Conservation (phyloP, 2,329 filamentous ascomycete species). For the Ophiostoma pallidulum region DNA sequence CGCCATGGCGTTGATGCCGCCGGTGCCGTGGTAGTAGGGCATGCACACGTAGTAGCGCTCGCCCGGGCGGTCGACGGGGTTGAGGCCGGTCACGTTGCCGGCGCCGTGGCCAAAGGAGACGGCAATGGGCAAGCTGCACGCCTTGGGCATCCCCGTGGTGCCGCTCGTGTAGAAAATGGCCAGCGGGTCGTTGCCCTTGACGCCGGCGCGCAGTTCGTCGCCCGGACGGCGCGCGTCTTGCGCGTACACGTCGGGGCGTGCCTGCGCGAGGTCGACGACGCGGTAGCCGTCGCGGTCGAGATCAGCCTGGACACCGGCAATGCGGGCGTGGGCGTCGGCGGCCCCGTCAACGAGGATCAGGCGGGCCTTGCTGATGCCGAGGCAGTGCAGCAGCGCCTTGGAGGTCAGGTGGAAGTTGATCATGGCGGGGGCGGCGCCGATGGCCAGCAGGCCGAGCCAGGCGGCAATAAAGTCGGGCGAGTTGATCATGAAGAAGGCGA, state of each 20-base stretch:
- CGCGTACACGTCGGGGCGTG: conserved; percentile 30
- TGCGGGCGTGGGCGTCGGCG: conserved; percentile 40
- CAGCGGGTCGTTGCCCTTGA: conserved; percentile 45
- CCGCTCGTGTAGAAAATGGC: conserved; percentile 66
- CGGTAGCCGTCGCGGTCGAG: conserved; percentile 42
- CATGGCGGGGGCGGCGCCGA: conserved; percentile 60
- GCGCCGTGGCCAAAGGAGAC: conserved; percentile 25
- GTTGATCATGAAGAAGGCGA: conserved; percentile 59
- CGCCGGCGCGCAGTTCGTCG: conserved; percentile 43
- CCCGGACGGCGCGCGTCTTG: conserved; percentile 31
- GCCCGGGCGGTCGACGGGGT: conserved; percentile 22
- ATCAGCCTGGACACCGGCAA: conserved; percentile 47
- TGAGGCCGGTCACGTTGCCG: conserved; percentile 21
- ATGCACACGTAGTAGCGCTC: conserved; percentile 70
- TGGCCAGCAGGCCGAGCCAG: conserved; percentile 54
- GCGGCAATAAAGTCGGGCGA: conserved; percentile 57
- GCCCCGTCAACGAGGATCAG: conserved; percentile 52
- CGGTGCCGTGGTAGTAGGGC: conserved; percentile 69
- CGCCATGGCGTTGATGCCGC: conserved; percentile 47
- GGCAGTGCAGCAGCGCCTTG: conserved; percentile 55
- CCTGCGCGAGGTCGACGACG: conserved; percentile 42
- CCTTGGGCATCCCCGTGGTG: conserved; percentile 69
- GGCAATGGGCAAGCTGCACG: conserved; percentile 49
- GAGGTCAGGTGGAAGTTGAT: conserved; percentile 62
- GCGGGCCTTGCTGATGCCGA: conserved; percentile 46